Evolutionary conservation across 2,329 filamentous ascomycete genomes (phyloP).

Genomic region (Lasiodiplodia sp.): DNA sequence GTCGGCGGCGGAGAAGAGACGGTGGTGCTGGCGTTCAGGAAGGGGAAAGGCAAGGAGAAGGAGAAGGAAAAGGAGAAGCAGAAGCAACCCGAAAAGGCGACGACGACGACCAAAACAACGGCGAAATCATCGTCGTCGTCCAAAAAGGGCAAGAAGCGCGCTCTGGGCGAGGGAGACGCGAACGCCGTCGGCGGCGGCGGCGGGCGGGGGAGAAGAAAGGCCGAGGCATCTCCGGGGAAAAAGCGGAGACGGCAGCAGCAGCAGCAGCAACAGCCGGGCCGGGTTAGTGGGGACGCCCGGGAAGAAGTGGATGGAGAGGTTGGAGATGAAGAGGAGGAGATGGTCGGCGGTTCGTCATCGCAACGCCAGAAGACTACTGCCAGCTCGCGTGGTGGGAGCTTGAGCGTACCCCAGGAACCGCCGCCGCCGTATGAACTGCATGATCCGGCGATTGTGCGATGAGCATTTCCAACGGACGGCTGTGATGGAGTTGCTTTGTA

Average conservation of each 20-base stretch:
- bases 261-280: conserved; percentile 1
- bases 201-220: background rate
- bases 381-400: background rate
- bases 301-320: background rate
- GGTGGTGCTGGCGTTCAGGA: background rate
- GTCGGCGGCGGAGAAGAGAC: background rate
- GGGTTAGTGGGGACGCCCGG: background rate
- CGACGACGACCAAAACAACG: background rate
- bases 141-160: conserved; percentile 14
- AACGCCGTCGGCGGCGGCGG: background rate
- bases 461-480: background rate
- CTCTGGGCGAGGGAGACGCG: background rate
- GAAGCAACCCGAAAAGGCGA: background rate
- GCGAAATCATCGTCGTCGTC: background rate
- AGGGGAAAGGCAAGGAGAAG: conserved; percentile 2
- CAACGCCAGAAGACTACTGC: background rate
- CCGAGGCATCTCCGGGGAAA: conserved; percentile 35
- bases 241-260: conserved; percentile 5
- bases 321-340: background rate
- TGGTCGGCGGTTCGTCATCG: background rate
- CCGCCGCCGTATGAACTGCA: conserved; percentile 28
- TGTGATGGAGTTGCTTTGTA: background rate
- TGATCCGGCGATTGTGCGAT: conserved; percentile 29
- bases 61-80: background rate
- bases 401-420: conserved; percentile 33